Percentiles rank a stretch among this genome's conserved stretches.
These are phyloP conservation scores for Begonia masoniana DNA, from an alignment of 306 rosid species.

Conservation along the genomic window DNA sequence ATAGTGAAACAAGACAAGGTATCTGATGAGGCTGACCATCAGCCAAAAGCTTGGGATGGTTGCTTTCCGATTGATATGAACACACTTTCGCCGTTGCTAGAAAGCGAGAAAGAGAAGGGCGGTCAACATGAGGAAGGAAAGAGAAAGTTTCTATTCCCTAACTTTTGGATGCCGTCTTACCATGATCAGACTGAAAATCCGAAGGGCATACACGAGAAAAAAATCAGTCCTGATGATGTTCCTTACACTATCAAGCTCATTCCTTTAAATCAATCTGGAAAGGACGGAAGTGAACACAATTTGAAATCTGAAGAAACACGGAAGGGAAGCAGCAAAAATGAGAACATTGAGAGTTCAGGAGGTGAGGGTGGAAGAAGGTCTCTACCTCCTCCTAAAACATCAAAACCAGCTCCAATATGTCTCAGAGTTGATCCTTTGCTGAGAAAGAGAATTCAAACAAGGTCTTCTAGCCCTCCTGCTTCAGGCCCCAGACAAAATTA, in stretches of 20 bases:
- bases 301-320: constrained; percentile 5
- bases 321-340: constrained; percentile 7
- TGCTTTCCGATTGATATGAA: constrained; percentile 35
- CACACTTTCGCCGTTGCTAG: constrained; percentile 7
- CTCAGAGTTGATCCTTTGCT: constrained; percentile 70
- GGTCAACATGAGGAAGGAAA: constrained; percentile 13
- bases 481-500: constrained; percentile 11
- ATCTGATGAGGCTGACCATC: constrained; percentile 3
- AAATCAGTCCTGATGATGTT: constrained; percentile 10
- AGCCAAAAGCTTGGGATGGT: constrained; percentile 27
- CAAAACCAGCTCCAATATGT: constrained; percentile 70
- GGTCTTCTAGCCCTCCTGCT: constrained; percentile 43
- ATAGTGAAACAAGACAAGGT: constrained; percentile 14
- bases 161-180: constrained; percentile 53
- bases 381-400: constrained; percentile 21
- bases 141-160: constrained; percentile 32
- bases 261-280: constrained; percentile 14
- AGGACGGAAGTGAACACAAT: constrained; percentile 9
- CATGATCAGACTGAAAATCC: constrained; percentile 22
- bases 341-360: constrained; percentile 8
- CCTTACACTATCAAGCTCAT: constrained; percentile 12
- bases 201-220: constrained; percentile 1
- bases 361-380: constrained; percentile 13
- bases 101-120: constrained; percentile 19
- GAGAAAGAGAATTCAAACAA: constrained; percentile 33